Evolutionary conservation across 495 filamentous ascomycete genomes (phyloP).

Genomic region (Talaromyces borbonicus): DNA sequence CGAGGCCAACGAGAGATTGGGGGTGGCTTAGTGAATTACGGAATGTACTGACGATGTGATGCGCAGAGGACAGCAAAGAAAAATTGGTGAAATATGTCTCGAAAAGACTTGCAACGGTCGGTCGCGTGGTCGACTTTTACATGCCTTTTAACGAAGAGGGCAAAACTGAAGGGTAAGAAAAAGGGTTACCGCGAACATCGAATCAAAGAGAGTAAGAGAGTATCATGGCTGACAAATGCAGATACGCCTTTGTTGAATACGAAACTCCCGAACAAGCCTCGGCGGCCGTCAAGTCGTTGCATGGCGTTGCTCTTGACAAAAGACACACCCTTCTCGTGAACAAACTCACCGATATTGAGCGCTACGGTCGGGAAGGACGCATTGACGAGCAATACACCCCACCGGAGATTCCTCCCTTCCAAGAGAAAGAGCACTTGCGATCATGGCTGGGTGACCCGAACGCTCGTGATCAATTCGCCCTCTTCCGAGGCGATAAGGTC

Average conservation of each 20-base stretch:
- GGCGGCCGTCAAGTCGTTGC: constrained; percentile 75
- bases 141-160: constrained; percentile 85
- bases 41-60: constrained; percentile 11
- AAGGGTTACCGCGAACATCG: constrained; percentile 4
- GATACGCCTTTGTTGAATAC: constrained; percentile 94
- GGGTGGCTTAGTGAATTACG: not conserved
- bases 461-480: constrained; percentile 86
- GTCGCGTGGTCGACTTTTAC: constrained; percentile 74
- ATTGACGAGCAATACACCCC: constrained; percentile 81
- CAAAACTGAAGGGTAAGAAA: constrained; percentile 74
- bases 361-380: constrained; percentile 87
- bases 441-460: constrained; percentile 82
- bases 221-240: constrained; percentile 18
- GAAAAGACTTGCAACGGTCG: constrained; percentile 78
- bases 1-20: not conserved
- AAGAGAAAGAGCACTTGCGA: constrained; percentile 87
- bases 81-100: constrained; percentile 92
- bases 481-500: constrained; percentile 82
- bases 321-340: constrained; percentile 92
- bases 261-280: constrained; percentile 84
- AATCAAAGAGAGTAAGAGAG: constrained; percentile 2
- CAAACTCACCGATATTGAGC: constrained; percentile 95
- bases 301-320: constrained; percentile 80
- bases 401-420: constrained; percentile 68
- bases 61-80: constrained; percentile 62